Conservation (phyloP, 2,329 filamentous ascomycete species). For the Colletotrichum sansevieriae region DNA sequence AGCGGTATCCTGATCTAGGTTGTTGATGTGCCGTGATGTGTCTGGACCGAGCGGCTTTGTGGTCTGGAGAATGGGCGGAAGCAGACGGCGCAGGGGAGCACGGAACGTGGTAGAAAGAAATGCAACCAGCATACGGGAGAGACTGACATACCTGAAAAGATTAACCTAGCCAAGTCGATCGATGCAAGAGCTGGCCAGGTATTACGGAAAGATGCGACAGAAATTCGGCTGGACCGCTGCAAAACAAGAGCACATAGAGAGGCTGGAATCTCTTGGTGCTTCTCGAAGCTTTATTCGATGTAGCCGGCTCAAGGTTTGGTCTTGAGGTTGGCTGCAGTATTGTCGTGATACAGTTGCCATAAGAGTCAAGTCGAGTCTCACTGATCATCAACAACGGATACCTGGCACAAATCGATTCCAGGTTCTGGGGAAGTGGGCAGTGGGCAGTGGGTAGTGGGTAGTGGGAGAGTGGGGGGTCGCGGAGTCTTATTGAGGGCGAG, state of each 20-base stretch:
- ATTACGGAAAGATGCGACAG: neutral
- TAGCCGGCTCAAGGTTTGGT: slow-evolving; percentile 11
- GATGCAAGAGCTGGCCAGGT: slow-evolving; percentile 26
- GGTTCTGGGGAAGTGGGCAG: slow-evolving; percentile 35
- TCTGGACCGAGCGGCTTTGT: neutral
- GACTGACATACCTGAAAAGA: slow-evolving; percentile 24
- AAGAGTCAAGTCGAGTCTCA: slow-evolving; percentile 2
- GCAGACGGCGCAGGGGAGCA: neutral
- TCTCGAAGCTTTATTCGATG: slow-evolving; percentile 21
- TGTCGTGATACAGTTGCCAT: slow-evolving; percentile 13
- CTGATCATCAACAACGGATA: slow-evolving; percentile 2
- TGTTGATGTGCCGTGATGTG: slow-evolving; percentile 4
- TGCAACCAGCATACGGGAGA: slow-evolving; percentile 30
- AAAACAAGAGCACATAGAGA: neutral
- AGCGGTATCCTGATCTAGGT: slow-evolving; percentile 11
- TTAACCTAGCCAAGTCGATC: slow-evolving; percentile 30
- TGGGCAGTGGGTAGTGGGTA: neutral
- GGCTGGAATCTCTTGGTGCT: slow-evolving; percentile 8
- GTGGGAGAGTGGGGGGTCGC: slow-evolving; percentile 29
- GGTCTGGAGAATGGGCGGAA: slow-evolving; percentile 10
- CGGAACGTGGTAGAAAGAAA: neutral
- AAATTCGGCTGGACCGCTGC: too few species aligned
- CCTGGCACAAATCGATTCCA: slow-evolving; percentile 24
- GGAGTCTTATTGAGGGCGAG: slow-evolving; percentile 31
- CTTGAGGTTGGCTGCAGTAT: slow-evolving; percentile 6